Base-by-base conservation (phyloP, 2,329 filamentous ascomycete species). In the Pyrenochaeta sp. region DNA sequence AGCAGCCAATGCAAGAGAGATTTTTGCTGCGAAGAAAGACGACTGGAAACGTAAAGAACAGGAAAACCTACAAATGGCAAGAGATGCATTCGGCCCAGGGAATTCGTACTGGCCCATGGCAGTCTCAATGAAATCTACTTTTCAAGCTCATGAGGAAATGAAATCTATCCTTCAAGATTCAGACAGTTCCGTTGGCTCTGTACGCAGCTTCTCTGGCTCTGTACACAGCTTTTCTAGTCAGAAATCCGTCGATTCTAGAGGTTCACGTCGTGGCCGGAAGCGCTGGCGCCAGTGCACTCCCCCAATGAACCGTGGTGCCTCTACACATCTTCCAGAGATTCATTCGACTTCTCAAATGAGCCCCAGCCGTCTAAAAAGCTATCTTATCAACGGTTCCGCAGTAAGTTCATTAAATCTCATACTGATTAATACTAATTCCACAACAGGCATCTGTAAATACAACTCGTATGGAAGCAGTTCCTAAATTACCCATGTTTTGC, bases 171-270 rank as follows among this genome's bases (percentile, higher is more conserved):
- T 17, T 10, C 9, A 48, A 41, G 20, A 26, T 3, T 42, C 44
- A 7, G 28, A 20, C 13, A 35, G 36, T 17, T 48, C 44, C 4
- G 19, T 15, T 4, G 19, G 22, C 2, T 44, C 44, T 7, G 13
- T 3, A 3, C 9, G 11, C 2, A 44, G 40, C 14, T n/a, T n/a
- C n/a, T n/a, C n/a, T n/a, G n/a, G n/a, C n/a, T n/a, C n/a, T n/a
- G 10, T 15, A 1, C 13, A 24, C 2, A 47, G 40, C 15, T 30
- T 14, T 9, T 34, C 19, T 4, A 51, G 48, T 20, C 9, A n/a
- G 2, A 41, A 8, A 20, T 53, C 49, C 6, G 15, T 41, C 8
- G 41, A 47, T 21, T 43, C 39, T 1, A 39, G 49, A 26, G 49
- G 45, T 3, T 27, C 30, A 1, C 49, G 49, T 2, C 24, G 35